Evolutionary conservation across 164 flowering plant genomes (phyloP).

Genomic region (Vitis labrusca): DNA sequence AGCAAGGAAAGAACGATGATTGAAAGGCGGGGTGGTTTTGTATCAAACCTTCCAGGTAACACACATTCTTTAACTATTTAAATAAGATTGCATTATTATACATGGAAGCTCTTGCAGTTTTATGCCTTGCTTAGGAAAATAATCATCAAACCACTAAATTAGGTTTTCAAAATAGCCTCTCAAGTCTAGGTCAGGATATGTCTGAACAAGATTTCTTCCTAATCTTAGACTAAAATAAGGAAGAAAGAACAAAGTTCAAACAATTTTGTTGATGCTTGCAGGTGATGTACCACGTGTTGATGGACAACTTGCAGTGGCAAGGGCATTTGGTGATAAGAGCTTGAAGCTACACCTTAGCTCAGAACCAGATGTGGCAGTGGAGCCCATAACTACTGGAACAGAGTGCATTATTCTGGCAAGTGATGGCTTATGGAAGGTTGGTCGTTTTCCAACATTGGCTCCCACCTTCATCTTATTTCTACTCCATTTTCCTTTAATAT

Average conservation of each 20-base stretch:
- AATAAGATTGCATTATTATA: too few species aligned
- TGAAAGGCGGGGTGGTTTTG: conserved; percentile 72
- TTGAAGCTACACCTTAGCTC: conserved; percentile 75
- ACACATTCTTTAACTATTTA: background rate
- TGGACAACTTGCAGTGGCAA: conserved; percentile 89
- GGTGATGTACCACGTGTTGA: conserved; percentile 90
- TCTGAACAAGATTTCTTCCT: too few species aligned
- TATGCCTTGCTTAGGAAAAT: too few species aligned
- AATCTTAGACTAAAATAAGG: too few species aligned
- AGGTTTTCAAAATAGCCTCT: too few species aligned
- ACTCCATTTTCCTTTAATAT: background rate
- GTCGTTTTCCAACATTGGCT: background rate
- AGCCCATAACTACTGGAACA: conserved; percentile 35
- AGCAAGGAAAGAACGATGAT: conserved; percentile 46
- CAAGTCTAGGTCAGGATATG: too few species aligned
- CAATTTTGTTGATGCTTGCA: conserved; percentile 14
- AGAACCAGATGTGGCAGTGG: conserved; percentile 49
- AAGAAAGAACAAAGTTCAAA: background rate
- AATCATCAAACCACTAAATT: too few species aligned
- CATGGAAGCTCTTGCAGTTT: background rate
- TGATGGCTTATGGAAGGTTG: conserved; percentile 77
- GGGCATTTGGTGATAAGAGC: conserved; percentile 88
- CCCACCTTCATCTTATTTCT: background rate
- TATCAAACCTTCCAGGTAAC: conserved; percentile 67
- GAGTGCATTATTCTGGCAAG: conserved; percentile 65